phyloP scores from a whole-genome alignment of 208 protist genomes.

The Wallacemonas rigidus region DNA sequence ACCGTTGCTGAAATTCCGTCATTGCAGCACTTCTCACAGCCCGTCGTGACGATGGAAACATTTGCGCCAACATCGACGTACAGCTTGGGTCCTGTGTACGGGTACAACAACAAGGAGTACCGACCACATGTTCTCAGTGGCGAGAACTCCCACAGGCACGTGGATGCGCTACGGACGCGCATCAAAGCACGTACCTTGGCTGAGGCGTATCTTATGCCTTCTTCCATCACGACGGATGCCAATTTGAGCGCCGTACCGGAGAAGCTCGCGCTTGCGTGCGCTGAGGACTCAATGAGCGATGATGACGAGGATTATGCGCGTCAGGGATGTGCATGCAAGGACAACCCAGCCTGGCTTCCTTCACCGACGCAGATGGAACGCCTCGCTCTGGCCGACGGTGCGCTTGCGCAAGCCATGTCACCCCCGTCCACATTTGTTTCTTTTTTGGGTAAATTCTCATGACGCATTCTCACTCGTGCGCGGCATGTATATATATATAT shows the following conservation, averaged over 20 bases:
- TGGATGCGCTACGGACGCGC: not conserved
- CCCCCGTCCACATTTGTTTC: slow-evolving; percentile 12
- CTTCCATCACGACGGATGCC: slow-evolving; percentile 4
- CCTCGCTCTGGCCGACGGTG: too few species aligned
- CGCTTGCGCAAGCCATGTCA: not conserved
- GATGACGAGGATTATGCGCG: slow-evolving; percentile 1
- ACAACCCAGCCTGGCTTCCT: slow-evolving; percentile 9
- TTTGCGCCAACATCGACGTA: slow-evolving; percentile 32
- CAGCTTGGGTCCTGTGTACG: slow-evolving; percentile 2
- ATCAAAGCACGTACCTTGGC: not conserved
- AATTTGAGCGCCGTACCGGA: not conserved
- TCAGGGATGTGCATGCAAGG: not conserved
- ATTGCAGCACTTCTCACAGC: slow-evolving; percentile 44
- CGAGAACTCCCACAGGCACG: slow-evolving; percentile 17
- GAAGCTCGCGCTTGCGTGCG: not conserved
- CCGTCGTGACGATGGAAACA: slow-evolving; percentile 37
- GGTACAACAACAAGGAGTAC: slow-evolving; percentile 9
- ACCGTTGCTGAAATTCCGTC: slow-evolving; percentile 21
- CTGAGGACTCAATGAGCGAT: slow-evolving; percentile 15
- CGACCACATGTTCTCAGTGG: slow-evolving; percentile 12
- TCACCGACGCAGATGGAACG: not conserved
- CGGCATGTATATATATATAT: too few species aligned
- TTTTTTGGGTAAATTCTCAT: slow-evolving; percentile 12
- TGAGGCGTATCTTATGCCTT: not conserved
- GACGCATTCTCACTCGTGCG: not conserved